These are phyloP conservation scores for Scutellaria minor DNA, from an alignment of 257 asterid species.

Conservation along the genomic window DNA sequence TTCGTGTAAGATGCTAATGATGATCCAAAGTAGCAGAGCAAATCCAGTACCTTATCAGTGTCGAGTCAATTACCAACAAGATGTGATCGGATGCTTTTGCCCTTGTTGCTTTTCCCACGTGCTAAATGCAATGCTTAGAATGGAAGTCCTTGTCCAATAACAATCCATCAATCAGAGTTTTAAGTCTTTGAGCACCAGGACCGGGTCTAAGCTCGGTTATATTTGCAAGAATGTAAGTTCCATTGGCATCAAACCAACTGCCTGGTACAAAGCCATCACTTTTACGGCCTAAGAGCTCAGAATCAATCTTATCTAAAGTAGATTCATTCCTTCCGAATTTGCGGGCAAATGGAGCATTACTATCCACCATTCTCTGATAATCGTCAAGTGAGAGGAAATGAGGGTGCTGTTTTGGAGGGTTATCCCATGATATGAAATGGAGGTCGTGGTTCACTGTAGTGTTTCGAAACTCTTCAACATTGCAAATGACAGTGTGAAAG, in stretches of 20 bases:
- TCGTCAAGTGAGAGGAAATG: constrained; percentile 58
- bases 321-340: constrained; percentile 54
- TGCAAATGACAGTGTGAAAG: constrained; percentile 82
- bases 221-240: constrained; percentile 41
- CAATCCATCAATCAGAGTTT: constrained; percentile 53
- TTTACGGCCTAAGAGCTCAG: constrained; percentile 57
- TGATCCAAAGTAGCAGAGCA: background rate
- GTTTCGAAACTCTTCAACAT: constrained; percentile 62
- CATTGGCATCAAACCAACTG: constrained; percentile 62
- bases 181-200: constrained; percentile 66
- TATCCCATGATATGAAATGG: constrained; percentile 87
- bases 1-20: background rate
- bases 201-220: constrained; percentile 62
- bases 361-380: constrained; percentile 60
- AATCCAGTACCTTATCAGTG: background rate
- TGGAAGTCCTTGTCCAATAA: constrained; percentile 52
- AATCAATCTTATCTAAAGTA: constrained; percentile 66
- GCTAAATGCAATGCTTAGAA: constrained; percentile 59
- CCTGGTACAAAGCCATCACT: constrained; percentile 68
- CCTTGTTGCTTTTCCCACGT: constrained; percentile 15
- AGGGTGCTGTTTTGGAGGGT: constrained; percentile 89
- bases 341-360: constrained; percentile 78
- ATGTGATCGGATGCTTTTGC: background rate
- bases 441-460: constrained; percentile 83
- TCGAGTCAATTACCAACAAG: background rate